Conservation (phyloP, 2,329 filamentous ascomycete genomes). For the Didymosphaeria variabile region DNA sequence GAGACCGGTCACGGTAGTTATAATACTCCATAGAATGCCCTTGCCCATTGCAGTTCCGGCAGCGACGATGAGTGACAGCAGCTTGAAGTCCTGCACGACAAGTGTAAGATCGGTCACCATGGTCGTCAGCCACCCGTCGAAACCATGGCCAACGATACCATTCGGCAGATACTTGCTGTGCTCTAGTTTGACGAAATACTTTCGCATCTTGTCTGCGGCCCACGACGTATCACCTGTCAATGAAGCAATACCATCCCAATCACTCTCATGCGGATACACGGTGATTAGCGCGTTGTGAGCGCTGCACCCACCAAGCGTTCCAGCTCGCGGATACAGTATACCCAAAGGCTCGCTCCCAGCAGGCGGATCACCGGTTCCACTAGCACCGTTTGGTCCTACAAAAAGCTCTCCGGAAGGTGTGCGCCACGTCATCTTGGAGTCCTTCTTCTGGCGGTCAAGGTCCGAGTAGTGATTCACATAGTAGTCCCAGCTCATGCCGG, state of each 20-base stretch:
- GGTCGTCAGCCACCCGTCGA: slow-evolving; percentile 64
- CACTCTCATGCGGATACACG: slow-evolving; percentile 64
- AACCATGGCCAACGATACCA: slow-evolving; percentile 62
- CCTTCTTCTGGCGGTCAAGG: slow-evolving; percentile 56
- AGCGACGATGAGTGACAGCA: slow-evolving; percentile 61
- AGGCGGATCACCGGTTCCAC: slow-evolving; percentile 50
- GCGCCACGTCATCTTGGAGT: slow-evolving; percentile 58
- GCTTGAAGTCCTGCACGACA: slow-evolving; percentile 61
- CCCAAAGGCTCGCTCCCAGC: slow-evolving; percentile 59
- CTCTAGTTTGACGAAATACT: slow-evolving; percentile 56
- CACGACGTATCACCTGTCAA: slow-evolving; percentile 68
- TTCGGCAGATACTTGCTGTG: slow-evolving; percentile 60
- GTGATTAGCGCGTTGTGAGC: slow-evolving; percentile 68
- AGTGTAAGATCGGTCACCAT: slow-evolving; percentile 60
- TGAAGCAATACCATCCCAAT: slow-evolving; percentile 65
- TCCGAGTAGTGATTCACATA: slow-evolving; percentile 68
- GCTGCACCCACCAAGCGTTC: slow-evolving; percentile 64
- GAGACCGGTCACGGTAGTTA: slow-evolving; percentile 56
- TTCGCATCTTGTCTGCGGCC: slow-evolving; percentile 68
- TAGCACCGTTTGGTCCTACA: slow-evolving; percentile 54
- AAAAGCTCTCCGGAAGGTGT: slow-evolving; percentile 51
- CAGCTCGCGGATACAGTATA: slow-evolving; percentile 66
- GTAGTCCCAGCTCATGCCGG: slow-evolving; percentile 66
- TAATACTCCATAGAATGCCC: slow-evolving; percentile 39
- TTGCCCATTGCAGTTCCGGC: slow-evolving; percentile 61